phyloP scores from a whole-genome alignment of 805 yeast genomes.

The Zygoascus biomembranicola region DNA sequence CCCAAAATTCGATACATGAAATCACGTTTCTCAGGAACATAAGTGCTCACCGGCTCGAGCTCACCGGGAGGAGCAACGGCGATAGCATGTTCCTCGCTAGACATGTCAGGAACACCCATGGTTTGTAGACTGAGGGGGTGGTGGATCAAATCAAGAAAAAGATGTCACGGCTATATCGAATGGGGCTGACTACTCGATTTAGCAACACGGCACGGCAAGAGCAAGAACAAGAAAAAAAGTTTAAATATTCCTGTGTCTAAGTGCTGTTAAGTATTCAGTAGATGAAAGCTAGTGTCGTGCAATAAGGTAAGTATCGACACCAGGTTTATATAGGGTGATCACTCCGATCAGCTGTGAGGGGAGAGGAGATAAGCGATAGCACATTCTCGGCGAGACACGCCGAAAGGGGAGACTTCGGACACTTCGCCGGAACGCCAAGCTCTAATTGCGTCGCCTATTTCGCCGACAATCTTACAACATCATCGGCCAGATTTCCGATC shows the following conservation, averaged over 20 bases:
- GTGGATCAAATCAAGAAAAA: neutral
- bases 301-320: neutral
- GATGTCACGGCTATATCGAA: neutral
- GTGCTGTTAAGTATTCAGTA: no score
- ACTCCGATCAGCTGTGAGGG: neutral
- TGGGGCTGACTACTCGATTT: neutral
- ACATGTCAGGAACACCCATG: neutral
- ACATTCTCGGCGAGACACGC: neutral
- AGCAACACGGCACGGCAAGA: neutral
- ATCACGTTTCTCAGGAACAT: neutral
- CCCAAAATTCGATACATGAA: neutral
- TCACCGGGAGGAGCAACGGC: neutral
- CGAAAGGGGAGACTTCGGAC: neutral
- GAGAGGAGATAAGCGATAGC: neutral
- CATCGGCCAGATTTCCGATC: neutral
- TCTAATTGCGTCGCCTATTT: neutral
- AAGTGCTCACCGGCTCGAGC: neutral
- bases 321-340: neutral
- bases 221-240: neutral
- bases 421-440: neutral
- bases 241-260: neutral
- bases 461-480: neutral
- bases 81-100: neutral
- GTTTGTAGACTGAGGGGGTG: neutral
- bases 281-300: neutral